Evolutionary conservation across 2,329 filamentous ascomycete genomes (phyloP).

Genomic region (Sporothrix mexicana): DNA sequence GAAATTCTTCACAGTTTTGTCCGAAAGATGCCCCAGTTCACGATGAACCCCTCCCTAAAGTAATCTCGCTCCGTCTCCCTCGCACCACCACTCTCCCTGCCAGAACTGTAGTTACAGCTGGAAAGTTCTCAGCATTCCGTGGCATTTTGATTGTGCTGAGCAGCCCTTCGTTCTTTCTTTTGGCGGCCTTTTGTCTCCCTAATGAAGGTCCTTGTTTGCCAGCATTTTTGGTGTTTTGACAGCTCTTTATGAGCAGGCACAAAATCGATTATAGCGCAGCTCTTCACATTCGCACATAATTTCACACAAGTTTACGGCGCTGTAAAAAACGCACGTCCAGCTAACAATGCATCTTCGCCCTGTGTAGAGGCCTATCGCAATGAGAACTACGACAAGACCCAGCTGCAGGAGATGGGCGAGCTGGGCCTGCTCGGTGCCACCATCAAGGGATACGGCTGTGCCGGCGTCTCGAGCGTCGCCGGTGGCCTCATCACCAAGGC

Average conservation of each 20-base stretch:
- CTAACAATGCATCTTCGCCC: slow-evolving; percentile 5
- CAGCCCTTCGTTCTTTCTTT: slow-evolving; percentile 15
- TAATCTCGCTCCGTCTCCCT: slow-evolving; percentile 17
- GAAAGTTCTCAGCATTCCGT: slow-evolving; percentile 5
- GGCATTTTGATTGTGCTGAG: background rate
- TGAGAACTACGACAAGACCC: slow-evolving; percentile 79
- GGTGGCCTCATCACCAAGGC: slow-evolving; percentile 83
- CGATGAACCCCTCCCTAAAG: slow-evolving; percentile 13
- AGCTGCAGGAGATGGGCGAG: slow-evolving; percentile 85
- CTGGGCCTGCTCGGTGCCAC: slow-evolving; percentile 80
- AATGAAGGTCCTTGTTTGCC: slow-evolving; percentile 17
- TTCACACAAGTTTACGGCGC: background rate
- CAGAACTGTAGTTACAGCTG: background rate
- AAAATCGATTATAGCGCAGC: background rate
- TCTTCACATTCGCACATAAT: background rate
- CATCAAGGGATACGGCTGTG: slow-evolving; percentile 82
- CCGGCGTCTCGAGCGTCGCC: slow-evolving; percentile 80
- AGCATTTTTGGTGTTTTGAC: background rate
- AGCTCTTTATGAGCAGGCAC: background rate
- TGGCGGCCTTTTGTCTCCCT: background rate
- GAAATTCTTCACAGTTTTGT: slow-evolving; percentile 1
- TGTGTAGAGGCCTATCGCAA: slow-evolving; percentile 63
- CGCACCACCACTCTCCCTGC: slow-evolving; percentile 29
- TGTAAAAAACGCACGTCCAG: background rate
- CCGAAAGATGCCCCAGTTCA: background rate